These are phyloP conservation scores for Colletotrichum spinosum DNA, from an alignment of 2,329 filamentous ascomycete genomes.

Conservation along the genomic window DNA sequence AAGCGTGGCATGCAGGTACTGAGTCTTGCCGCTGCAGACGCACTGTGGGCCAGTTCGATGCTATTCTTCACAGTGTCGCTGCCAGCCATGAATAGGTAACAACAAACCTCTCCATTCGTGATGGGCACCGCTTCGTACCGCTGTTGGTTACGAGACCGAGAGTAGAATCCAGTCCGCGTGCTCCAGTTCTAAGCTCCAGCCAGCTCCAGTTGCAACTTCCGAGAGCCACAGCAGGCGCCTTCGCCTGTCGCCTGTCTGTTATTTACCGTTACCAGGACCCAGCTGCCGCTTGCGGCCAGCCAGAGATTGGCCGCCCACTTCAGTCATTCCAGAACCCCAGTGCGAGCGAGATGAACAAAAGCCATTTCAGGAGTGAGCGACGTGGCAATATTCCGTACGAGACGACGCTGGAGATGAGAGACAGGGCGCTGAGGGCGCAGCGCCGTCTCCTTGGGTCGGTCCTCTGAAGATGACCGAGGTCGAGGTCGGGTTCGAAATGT, in stretches of 20 bases:
- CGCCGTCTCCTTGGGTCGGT: constrained; percentile 6
- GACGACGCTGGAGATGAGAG: constrained; percentile 29
- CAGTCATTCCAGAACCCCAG: constrained; percentile 35
- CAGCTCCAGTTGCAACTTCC: background rate
- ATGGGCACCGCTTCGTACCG: too few species aligned
- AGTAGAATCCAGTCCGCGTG: background rate
- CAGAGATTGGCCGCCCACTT: constrained; percentile 35
- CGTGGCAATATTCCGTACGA: constrained; percentile 21
- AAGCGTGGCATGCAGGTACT: constrained; percentile 38
- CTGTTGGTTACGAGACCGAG: too few species aligned
- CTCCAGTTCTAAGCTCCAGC: background rate
- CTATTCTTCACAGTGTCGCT: constrained; percentile 22
- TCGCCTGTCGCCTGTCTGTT: constrained; percentile 4
- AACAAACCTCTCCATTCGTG: too few species aligned
- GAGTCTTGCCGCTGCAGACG: constrained; percentile 16
- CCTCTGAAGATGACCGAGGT: background rate
- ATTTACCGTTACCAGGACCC: background rate
- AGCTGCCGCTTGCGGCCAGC: constrained; percentile 27
- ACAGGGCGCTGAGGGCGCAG: constrained; percentile 19
- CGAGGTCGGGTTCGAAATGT: too few species aligned
- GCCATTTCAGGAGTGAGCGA: constrained; percentile 5
- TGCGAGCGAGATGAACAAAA: constrained; percentile 27
- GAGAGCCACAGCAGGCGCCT: background rate
- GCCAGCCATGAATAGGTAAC: background rate
- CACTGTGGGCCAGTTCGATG: constrained; percentile 20